Conservation (phyloP, 805 yeast genomes). For the Candida awuae region DNA sequence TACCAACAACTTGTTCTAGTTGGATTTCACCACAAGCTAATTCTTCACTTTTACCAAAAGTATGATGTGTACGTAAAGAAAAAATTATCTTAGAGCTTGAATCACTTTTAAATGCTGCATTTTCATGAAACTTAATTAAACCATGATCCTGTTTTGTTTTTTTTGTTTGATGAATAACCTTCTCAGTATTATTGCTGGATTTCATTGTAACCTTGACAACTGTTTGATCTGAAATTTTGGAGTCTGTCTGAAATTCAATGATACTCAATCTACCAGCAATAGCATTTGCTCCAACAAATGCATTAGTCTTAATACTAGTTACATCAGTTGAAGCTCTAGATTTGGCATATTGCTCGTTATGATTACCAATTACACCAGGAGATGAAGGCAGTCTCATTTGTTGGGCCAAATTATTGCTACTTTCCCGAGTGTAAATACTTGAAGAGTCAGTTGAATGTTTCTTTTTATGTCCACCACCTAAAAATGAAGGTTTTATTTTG, state of each 20-base stretch:
- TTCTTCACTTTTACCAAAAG: constrained; percentile 61
- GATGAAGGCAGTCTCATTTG: constrained; percentile 6
- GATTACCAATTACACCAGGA: constrained; percentile 3
- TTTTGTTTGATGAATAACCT: constrained; percentile 61
- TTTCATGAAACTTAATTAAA: constrained; percentile 49
- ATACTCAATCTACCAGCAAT: constrained; percentile 50
- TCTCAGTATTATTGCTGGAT: constrained; percentile 32
- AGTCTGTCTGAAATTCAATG: constrained; percentile 27
- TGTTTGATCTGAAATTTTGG: constrained; percentile 18
- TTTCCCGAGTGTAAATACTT: background rate
- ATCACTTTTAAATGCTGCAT: constrained; percentile 58
- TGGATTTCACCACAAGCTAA: constrained; percentile 51
- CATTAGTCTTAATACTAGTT: constrained; percentile 27
- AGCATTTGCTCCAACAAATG: constrained; percentile 21
- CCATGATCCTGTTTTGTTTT: constrained; percentile 41
- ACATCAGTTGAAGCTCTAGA: constrained; percentile 16
- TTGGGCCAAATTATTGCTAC: background rate
- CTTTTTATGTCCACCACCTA: constrained; percentile 1
- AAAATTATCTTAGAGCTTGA: constrained; percentile 53
- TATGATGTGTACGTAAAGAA: constrained; percentile 57
- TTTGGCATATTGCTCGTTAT: constrained; percentile 1
- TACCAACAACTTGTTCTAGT: constrained; percentile 43
- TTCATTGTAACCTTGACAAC: constrained; percentile 48
- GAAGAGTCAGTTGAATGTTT: background rate
- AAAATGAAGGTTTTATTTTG: background rate